Conservation (phyloP, 768 basidiomycete species). For the Tulasnella sp. region DNA sequence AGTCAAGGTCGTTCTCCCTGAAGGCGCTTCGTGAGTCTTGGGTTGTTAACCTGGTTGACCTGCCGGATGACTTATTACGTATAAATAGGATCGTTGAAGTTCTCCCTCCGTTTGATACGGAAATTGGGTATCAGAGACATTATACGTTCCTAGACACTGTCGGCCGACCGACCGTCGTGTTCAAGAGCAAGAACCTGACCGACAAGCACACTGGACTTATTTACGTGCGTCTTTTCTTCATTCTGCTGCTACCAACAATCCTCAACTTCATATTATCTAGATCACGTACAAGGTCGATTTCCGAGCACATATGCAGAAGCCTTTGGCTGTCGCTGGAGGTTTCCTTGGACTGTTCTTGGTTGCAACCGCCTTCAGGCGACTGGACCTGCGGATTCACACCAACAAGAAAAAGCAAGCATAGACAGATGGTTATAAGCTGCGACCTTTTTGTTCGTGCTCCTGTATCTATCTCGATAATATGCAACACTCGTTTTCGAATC, state of each 20-base stretch:
- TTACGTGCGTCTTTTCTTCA: slow-evolving; percentile 61
- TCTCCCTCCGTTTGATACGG: slow-evolving; percentile 72
- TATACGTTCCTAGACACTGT: slow-evolving; percentile 89
- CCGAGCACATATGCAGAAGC: slow-evolving; percentile 84
- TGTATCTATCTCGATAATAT: slow-evolving; percentile 18
- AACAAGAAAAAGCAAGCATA: slow-evolving; percentile 26
- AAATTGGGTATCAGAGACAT: slow-evolving; percentile 65
- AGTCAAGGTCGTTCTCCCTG: slow-evolving; percentile 81
- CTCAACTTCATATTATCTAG: slow-evolving; percentile 48
- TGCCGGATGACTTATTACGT: slow-evolving; percentile 30
- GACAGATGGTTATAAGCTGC: not conserved
- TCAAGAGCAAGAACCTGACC: slow-evolving; percentile 75
- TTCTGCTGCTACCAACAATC: slow-evolving; percentile 17
- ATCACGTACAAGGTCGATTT: slow-evolving; percentile 85
- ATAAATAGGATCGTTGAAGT: slow-evolving; percentile 72
- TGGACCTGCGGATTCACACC: slow-evolving; percentile 55
- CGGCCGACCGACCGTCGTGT: slow-evolving; percentile 78
- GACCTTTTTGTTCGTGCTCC: not conserved
- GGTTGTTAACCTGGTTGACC: not conserved
- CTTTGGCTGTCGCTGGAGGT: slow-evolving; percentile 72
- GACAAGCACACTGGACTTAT: slow-evolving; percentile 78
- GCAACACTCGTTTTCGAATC: not conserved
- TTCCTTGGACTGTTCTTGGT: slow-evolving; percentile 67
- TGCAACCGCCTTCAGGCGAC: slow-evolving; percentile 52
- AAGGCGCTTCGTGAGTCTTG: slow-evolving; percentile 85